Percentiles rank a stretch among this genome's conserved stretches.
phyloP scores from a whole-genome alignment of 73 alveolate species.

The Paramecium sonneborni region DNA sequence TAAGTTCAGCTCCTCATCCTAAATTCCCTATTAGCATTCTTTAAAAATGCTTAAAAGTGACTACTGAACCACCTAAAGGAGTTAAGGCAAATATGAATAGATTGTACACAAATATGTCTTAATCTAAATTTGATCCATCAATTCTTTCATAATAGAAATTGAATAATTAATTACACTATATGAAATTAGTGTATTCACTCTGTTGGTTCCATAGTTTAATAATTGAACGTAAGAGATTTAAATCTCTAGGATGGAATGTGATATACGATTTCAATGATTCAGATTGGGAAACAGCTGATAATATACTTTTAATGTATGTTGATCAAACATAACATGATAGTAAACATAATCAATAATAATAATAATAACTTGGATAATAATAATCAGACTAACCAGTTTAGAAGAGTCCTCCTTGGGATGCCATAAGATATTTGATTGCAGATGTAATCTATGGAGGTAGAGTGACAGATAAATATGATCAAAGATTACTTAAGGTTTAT shows the following conservation, averaged over 20 bases:
- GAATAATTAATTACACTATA: constrained; percentile 46
- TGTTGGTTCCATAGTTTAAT: constrained; percentile 68
- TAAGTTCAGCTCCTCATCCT: constrained; percentile 99
- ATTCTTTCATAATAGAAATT: background rate
- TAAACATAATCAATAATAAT: background rate
- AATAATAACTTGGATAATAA: constrained; percentile 15
- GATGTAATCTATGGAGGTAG: constrained; percentile 98
- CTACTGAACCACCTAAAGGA: constrained; percentile 99
- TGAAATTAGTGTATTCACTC: constrained; percentile 63
- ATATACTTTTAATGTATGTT: constrained; percentile 96
- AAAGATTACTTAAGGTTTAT: constrained; percentile 90
- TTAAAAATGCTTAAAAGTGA: constrained; percentile 98
- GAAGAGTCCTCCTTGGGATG: constrained; percentile 61
- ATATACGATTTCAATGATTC: constrained; percentile 99
- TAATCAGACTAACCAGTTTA: constrained; percentile 21
- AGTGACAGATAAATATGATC: constrained; percentile 95
- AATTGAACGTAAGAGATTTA: constrained; percentile 89
- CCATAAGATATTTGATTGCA: constrained; percentile 84
- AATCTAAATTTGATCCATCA: constrained; percentile 67
- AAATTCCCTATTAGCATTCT: constrained; percentile 99
- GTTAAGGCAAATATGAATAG: constrained; percentile 98
- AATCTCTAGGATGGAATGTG: constrained; percentile 99
- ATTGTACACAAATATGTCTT: constrained; percentile 95
- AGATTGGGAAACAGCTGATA: constrained; percentile 99
- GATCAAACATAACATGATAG: constrained; percentile 64